Percentiles rank a stretch among this genome's conserved stretches.
Conservation (phyloP, 768 basidiomycete genomes). For the Naganishia vishniacii region DNA sequence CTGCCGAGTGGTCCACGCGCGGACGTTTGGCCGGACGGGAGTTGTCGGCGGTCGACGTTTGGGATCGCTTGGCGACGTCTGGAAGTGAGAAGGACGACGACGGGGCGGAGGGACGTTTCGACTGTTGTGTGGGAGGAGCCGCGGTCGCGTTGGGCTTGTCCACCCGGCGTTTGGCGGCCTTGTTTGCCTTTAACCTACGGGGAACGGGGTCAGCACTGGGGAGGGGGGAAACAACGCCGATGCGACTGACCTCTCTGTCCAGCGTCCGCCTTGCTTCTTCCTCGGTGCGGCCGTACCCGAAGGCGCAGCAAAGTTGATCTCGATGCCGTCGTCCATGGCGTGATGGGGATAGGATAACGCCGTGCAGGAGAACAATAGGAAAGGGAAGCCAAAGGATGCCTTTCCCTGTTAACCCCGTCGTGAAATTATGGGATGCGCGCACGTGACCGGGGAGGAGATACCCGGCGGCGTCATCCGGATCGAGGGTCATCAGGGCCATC, state of each 20-base stretch:
- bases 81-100: no score
- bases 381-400: no score
- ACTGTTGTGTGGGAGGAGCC: no score
- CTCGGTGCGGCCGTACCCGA: slow-evolving; percentile 25
- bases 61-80: background rate
- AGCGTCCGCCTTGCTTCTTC: slow-evolving; percentile 49
- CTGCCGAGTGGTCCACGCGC: background rate
- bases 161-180: slow-evolving; percentile 38
- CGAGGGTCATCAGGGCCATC: no score
- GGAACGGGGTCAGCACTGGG: slow-evolving; percentile 26
- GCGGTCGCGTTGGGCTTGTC: slow-evolving; percentile 27
- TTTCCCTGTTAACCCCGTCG: no score
- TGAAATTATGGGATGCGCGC: background rate
- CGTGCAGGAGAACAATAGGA: no score
- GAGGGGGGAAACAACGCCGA: slow-evolving; percentile 1
- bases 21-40: background rate
- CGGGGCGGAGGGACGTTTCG: no score
- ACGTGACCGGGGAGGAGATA: slow-evolving; percentile 7
- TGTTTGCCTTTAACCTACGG: slow-evolving; percentile 67
- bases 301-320: slow-evolving; percentile 60
- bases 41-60: background rate
- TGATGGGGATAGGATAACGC: no score
- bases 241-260: slow-evolving; percentile 57
- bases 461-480: no score
- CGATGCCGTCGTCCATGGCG: slow-evolving; percentile 65